Conservation (phyloP, 1,284 basidiomycete genomes). For the Ganoderma lucidum region DNA sequence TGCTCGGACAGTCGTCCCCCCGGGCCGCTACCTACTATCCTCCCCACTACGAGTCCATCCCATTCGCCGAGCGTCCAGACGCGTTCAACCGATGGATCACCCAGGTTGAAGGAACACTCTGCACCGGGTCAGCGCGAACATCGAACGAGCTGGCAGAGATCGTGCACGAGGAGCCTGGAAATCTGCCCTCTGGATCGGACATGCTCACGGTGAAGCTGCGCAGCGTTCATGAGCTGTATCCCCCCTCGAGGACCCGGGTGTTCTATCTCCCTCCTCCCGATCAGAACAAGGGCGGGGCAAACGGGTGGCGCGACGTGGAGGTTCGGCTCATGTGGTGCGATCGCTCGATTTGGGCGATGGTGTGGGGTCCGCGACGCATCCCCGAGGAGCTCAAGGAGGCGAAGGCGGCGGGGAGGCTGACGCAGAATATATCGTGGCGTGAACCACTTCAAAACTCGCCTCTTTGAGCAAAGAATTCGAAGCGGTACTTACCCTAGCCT, state of each 20-base stretch:
- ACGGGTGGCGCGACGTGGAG: not conserved
- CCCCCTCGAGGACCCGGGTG: not conserved
- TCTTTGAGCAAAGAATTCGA: too few species aligned
- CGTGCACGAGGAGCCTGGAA: not conserved
- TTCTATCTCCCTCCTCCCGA: not conserved
- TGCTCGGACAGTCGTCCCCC: not conserved
- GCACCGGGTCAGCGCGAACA: not conserved
- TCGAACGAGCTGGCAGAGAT: not conserved
- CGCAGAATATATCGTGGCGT: too few species aligned
- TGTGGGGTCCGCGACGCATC: not conserved
- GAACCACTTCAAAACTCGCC: too few species aligned
- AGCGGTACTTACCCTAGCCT: too few species aligned
- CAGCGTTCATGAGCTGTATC: not conserved
- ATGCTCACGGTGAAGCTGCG: not conserved
- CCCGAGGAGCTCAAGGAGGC: too few species aligned
- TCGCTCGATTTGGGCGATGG: not conserved
- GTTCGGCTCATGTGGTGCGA: not conserved
- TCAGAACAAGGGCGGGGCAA: not conserved
- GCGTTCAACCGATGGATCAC: constrained; percentile 5
- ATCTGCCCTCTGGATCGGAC: not conserved
- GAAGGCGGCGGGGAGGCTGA: too few species aligned
- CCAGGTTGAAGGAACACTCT: not conserved
- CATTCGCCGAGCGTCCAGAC: not conserved
- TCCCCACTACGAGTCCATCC: not conserved
- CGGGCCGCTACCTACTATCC: not conserved